Evolutionary conservation across 1,284 basidiomycete species (phyloP), one percentile per base, ranked within the genome.

Genomic region (Coniferiporia weirii): DNA sequence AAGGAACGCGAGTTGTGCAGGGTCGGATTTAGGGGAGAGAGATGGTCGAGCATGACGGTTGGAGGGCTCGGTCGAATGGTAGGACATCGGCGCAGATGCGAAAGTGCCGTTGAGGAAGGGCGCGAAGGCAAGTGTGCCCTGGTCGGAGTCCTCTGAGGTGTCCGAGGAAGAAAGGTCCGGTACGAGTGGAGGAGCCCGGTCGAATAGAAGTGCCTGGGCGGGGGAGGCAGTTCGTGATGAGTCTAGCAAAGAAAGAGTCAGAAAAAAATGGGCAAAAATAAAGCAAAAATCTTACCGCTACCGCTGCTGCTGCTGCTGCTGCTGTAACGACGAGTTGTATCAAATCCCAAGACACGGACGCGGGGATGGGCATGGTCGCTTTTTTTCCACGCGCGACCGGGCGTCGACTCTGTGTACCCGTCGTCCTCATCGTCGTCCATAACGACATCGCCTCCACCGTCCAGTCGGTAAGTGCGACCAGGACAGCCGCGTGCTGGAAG

Each of bases 401-500:
- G 55, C n/a, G 55, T 51, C n/a, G 55, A 57, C 36, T 57, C 55
- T 9, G 47, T 36, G 36, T 27, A 27, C 20, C 22, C 34, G 43
- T 49, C 55, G 35, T 56, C 55, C 20, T 48, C 54, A 20, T 47
- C 43, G 8, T 51, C 55, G 15, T 57, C 47, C 15, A 10, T n/a
- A 20, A 40, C 43, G 13, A 10, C 32, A 10, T 46, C 40, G 0
- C n/a, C 50, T 9, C n/a, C 22, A 7, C 19, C 32, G 34, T 27
- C 44, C n/a, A 52, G 38, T 4, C 19, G 38, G 43, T 62, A 63
- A 10, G 57, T 64, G 35, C 59, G 47, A 10, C 60, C 60, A 10
- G 60, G 66, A 52, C 64, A 65, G n/a, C 66, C 64, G 15, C 64
- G 62, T 19, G 61, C 66, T 4, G 67, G 67, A 45, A 68, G 53